These are phyloP conservation scores for Scedosporium apiospermum DNA, from an alignment of 2,329 filamentous ascomycete species.

Conservation along the genomic window DNA sequence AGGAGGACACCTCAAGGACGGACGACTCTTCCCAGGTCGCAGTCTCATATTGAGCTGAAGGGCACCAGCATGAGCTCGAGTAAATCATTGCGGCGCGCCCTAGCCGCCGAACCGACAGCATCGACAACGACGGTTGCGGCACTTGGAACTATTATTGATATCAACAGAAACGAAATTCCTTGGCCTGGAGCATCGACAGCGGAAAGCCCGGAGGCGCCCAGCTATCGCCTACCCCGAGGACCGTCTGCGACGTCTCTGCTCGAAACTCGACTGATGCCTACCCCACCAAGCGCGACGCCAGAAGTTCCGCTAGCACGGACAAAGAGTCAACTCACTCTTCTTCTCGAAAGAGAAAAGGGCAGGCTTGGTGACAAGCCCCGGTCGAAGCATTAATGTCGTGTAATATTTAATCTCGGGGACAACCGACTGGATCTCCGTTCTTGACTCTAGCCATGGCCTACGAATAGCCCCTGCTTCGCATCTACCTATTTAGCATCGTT, in stretches of 20 bases:
- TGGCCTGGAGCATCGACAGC: background rate
- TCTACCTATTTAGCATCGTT: background rate
- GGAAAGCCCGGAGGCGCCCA: slow-evolving; percentile 10
- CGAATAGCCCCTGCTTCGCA: background rate
- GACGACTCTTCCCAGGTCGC: background rate
- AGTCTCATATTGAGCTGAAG: background rate
- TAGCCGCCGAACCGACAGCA: slow-evolving; percentile 18
- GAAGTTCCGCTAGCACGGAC: slow-evolving; percentile 43
- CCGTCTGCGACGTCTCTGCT: slow-evolving; percentile 17
- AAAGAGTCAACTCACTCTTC: slow-evolving; percentile 49
- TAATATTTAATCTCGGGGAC: background rate
- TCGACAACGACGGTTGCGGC: slow-evolving; percentile 31
- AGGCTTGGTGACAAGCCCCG: slow-evolving; percentile 1
- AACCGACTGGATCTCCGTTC: too few relatives aligned
- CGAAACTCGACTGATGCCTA: slow-evolving; percentile 36
- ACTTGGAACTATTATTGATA: slow-evolving; percentile 33
- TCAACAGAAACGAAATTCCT: slow-evolving; percentile 16
- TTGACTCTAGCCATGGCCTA: background rate
- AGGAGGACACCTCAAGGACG: background rate
- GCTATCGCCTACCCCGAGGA: slow-evolving; percentile 14
- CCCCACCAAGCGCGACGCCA: slow-evolving; percentile 34
- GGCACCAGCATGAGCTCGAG: background rate
- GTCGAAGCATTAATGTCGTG: background rate
- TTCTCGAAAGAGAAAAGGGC: slow-evolving; percentile 44
- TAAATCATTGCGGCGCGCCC: background rate